phyloP scores from a whole-genome alignment of 768 basidiomycete genomes.

The Mrakia blollopis region DNA sequence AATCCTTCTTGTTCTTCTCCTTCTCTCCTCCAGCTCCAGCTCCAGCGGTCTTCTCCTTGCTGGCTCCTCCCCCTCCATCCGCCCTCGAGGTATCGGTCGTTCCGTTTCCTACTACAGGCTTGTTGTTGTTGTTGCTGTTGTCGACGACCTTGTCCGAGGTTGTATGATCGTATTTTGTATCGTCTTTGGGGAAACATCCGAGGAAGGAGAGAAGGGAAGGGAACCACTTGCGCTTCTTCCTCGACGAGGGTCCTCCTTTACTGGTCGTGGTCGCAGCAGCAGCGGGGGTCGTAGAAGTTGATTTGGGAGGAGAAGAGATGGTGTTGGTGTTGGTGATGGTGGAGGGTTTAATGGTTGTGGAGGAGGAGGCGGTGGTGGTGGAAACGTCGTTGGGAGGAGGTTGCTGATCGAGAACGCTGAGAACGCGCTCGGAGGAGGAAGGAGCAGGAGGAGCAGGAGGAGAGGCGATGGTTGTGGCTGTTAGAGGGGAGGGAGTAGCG shows the following conservation, averaged over 20 bases:
- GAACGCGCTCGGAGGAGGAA: background rate
- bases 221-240: slow-evolving; percentile 19
- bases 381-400: background rate
- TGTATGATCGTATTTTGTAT: background rate
- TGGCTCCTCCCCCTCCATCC: background rate
- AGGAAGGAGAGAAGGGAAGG: slow-evolving; percentile 15
- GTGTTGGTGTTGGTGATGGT: background rate
- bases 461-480: too few relatives aligned
- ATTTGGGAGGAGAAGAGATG: background rate
- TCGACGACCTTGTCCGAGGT: background rate
- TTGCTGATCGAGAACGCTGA: background rate
- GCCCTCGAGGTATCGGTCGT: too few relatives aligned
- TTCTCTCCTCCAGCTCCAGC: background rate
- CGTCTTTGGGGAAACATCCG: slow-evolving; percentile 8
- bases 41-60: background rate
- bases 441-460: too few relatives aligned
- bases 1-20: too few relatives aligned
- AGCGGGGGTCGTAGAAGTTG: too few relatives aligned
- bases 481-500: background rate
- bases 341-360: background rate
- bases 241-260: too few relatives aligned
- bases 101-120: background rate
- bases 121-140: too few relatives aligned
- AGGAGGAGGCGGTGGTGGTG: background rate
- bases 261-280: too few relatives aligned